These are phyloP conservation scores for Pichia sp. DNA, from an alignment of 1,139 yeast species.

Conservation along the genomic window DNA sequence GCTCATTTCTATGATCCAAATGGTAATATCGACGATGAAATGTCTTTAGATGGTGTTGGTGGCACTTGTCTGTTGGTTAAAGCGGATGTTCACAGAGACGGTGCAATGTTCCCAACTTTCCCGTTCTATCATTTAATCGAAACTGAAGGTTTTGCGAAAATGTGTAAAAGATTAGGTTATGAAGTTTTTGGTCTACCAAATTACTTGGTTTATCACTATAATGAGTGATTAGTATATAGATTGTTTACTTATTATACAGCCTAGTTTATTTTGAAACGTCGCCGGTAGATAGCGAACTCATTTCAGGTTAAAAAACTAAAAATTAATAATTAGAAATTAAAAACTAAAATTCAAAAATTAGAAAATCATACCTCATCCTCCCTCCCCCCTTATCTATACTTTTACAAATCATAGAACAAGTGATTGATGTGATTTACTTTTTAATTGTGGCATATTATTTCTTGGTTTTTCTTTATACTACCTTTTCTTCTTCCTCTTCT, in stretches of 20 bases:
- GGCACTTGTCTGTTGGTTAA: constrained; percentile 93
- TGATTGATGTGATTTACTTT: neutral
- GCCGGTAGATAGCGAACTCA: neutral
- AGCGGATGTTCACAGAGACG: constrained; percentile 97
- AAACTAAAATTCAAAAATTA: too few species aligned
- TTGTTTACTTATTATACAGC: neutral
- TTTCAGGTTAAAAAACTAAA: too few species aligned
- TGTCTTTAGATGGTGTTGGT: constrained; percentile 94
- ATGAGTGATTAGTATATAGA: constrained; percentile 41
- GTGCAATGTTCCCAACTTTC: constrained; percentile 98
- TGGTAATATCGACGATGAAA: constrained; percentile 55
- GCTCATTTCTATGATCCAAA: constrained; percentile 71
- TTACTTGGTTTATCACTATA: constrained; percentile 81
- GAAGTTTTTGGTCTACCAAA: constrained; percentile 90
- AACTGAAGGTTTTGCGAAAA: constrained; percentile 96
- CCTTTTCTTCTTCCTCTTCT: neutral
- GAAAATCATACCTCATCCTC: too few species aligned
- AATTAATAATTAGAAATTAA: too few species aligned
- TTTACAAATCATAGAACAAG: neutral
- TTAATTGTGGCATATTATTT: neutral
- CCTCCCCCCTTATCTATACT: neutral
- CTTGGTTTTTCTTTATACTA: neutral
- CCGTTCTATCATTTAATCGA: constrained; percentile 95
- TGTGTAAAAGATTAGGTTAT: constrained; percentile 93
- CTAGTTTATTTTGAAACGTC: too few species aligned